Percentiles rank a stretch among this genome's conserved stretches.
Evolutionary conservation across 768 basidiomycete species (phyloP).

Genomic region (Serendipita vermifera): DNA sequence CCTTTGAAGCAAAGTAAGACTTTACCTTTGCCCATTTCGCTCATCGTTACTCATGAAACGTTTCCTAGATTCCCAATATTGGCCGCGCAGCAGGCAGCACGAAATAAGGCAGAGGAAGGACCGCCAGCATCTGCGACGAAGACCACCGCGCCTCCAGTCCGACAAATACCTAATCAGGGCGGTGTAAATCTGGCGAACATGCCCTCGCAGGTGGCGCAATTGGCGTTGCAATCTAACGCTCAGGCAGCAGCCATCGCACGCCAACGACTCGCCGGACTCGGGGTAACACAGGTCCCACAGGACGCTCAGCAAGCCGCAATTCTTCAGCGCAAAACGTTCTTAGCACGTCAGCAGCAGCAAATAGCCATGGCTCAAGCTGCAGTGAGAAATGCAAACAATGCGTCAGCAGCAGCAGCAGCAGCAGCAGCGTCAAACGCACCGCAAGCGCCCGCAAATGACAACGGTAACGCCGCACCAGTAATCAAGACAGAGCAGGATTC

Average conservation of each 20-base stretch:
- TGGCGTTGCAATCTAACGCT: neutral
- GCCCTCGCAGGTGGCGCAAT: neutral
- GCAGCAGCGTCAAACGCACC: neutral
- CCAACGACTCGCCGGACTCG: too few relatives aligned
- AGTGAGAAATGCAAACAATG: conserved; percentile 27
- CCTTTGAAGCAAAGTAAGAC: conserved; percentile 10
- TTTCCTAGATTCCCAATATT: conserved; percentile 42
- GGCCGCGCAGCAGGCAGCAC: conserved; percentile 29
- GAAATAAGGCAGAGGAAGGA: neutral
- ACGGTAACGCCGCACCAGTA: neutral
- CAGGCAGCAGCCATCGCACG: neutral
- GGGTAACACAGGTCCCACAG: too few relatives aligned
- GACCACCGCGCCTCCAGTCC: too few relatives aligned
- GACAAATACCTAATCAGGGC: too few relatives aligned
- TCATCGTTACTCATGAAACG: conserved; percentile 25
- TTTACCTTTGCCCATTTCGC: conserved; percentile 32
- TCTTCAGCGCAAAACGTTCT: conserved; percentile 16
- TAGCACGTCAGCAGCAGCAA: conserved; percentile 22
- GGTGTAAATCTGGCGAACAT: too few relatives aligned
- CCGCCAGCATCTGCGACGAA: too few relatives aligned
- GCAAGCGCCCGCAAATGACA: conserved; percentile 16
- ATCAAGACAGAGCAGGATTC: neutral
- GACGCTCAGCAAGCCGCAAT: neutral
- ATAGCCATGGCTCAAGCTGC: conserved; percentile 26
- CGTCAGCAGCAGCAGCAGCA: conserved; percentile 21